A percentile compares a stretch with the other conserved stretches of the same genome.
Evolutionary conservation across 2,329 filamentous ascomycete genomes (phyloP).

Genomic region (Alternaria solani): DNA sequence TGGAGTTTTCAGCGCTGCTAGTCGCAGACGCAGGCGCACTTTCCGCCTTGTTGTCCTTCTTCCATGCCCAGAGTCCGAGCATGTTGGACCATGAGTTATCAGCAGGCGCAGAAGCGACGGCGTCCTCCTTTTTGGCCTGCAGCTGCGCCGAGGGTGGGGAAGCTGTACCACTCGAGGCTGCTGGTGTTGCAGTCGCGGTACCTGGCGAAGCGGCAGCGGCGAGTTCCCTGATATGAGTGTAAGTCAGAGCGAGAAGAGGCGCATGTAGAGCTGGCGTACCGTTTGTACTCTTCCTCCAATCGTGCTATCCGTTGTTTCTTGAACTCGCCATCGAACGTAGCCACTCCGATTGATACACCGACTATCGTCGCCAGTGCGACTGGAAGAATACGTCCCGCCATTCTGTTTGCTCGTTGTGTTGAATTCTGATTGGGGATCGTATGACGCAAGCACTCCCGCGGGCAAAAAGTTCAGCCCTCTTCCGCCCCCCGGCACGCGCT

Average conservation of each 20-base stretch:
- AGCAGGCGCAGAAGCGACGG: conserved; percentile 13
- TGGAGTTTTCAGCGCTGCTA: conserved; percentile 65
- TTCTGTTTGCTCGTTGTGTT: conserved; percentile 13
- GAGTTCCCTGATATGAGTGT: conserved; percentile 31
- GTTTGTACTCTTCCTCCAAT: conserved; percentile 45
- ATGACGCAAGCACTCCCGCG: conserved; percentile 29
- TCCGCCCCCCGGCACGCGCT: conserved; percentile 27
- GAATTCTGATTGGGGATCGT: conserved; percentile 2
- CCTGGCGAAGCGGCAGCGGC: conserved; percentile 31
- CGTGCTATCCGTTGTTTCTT: conserved; percentile 42
- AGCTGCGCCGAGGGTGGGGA: conserved; percentile 20
- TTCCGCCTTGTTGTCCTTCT: conserved; percentile 48
- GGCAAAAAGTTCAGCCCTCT: conserved; percentile 29
- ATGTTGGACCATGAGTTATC: conserved; percentile 38
- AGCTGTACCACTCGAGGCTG: conserved; percentile 20
- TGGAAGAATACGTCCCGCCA: conserved; percentile 48
- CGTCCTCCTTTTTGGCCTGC: conserved; percentile 19
- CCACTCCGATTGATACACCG: conserved; percentile 45
- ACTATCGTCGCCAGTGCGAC: conserved; percentile 41
- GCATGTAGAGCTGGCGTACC: conserved; percentile 24
- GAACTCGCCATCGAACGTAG: conserved; percentile 47
- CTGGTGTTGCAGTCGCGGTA: conserved; percentile 24
- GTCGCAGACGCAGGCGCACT: conserved; percentile 58
- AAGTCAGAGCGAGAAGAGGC: conserved; percentile 15
- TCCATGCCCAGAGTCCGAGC: conserved; percentile 47